Base-by-base conservation (phyloP, 2,329 filamentous ascomycete genomes). In the Westerdykella ornata region DNA sequence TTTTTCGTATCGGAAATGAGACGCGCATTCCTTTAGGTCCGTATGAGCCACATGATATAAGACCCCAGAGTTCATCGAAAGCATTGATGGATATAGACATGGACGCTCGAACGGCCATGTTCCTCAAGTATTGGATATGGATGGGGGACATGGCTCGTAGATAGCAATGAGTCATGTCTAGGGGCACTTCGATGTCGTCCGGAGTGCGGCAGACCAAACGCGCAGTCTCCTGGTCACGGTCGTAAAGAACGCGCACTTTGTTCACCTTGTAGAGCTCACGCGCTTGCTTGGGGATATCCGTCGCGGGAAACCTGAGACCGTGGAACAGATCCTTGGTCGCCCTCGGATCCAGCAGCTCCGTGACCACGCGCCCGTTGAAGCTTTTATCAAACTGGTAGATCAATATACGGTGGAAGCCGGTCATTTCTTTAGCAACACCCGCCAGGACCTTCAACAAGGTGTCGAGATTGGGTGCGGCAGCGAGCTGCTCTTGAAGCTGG, bases 51-150 rank as follows among this genome's bases (percentile, higher is more conserved):
- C 88, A 94, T 1, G 87, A 81, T 31, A 95, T 88, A 19, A 95
- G 69, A 0, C 88, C 89, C 89, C 88, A 95, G 0, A 95, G 68
- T 53, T 94, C 84, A 51, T 78, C 75, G 53, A 94, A 92, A 0
- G 85, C 85, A 49, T 88, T 92, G 57, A 95, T 85, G 1, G 88
- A 94, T 46, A 95, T 88, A 0, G 88, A 94, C 88, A 95, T 95
- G 49, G 87, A 94, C 0, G 87, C 87, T n/a, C 88, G 80, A 0
- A 94, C 88, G 6, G 82, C 83, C 88, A 95, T 95, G 59, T 95
- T 88, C 5, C 71, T 76, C 3, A 95, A 72, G 53, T 94, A 95
- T 57, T 94, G 94, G 41, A 94, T 65, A 57, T 92, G 87, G 32
- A 94, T 89, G 0, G 88, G 88, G 1, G 87, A 94, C 79, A 94